These are phyloP conservation scores for Coemansia sp. DNA, from an alignment of 192 early-diverging fungal genomes.

Conservation along the genomic window DNA sequence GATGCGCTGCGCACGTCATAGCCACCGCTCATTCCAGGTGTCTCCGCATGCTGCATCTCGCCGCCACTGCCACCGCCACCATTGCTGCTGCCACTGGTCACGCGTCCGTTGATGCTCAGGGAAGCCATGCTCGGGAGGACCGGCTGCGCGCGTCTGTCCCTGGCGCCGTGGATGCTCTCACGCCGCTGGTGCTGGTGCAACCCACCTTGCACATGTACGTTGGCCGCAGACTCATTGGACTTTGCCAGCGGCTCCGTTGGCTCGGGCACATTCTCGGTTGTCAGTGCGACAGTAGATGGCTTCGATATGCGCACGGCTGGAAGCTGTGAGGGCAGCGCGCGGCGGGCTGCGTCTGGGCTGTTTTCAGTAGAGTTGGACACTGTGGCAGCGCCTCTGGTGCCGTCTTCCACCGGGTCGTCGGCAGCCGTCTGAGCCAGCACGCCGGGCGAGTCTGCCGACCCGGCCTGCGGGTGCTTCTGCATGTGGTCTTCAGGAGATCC, in stretches of 20 bases:
- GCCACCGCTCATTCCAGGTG: too few relatives aligned
- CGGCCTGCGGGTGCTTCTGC: conserved; percentile 1
- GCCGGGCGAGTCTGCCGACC: background rate
- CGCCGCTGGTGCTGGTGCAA: conserved; percentile 7
- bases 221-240: conserved; percentile 12
- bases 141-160: background rate
- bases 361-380: conserved; percentile 6
- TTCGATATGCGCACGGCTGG: conserved; percentile 15
- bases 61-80: background rate
- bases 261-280: background rate
- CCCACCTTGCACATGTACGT: background rate
- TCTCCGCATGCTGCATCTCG: background rate
- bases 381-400: background rate
- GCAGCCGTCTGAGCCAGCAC: background rate
- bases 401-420: background rate
- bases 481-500: conserved; percentile 10
- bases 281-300: conserved; percentile 12
- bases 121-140: background rate
- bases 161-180: conserved; percentile 13
- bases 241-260: conserved; percentile 8
- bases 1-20: background rate
- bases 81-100: conserved; percentile 1
- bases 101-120: conserved; percentile 5
- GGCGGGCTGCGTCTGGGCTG: conserved; percentile 10
- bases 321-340: background rate